Evolutionary conservation across 2,329 filamentous ascomycete species (phyloP), one percentile per base, ranked within the genome.

Genomic region (Herpotrichia juniperi): DNA sequence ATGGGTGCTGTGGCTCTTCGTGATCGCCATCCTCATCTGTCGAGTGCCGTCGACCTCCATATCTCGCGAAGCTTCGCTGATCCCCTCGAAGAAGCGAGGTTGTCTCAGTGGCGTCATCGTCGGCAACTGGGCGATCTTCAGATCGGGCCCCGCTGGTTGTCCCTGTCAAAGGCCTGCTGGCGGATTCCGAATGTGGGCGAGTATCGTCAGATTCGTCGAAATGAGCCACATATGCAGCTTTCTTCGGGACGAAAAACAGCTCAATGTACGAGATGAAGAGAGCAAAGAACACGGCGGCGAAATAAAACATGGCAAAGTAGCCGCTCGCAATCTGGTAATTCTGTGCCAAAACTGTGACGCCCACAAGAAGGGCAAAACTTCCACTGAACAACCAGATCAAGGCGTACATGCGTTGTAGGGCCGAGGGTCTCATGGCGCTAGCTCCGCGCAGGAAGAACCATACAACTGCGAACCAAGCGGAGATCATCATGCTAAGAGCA

Each of bases 401-500:
- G 45, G 85, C 82, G 71, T 94, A 97, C 4, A 87, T 83, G 17
- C 93, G 84, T 52, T 96, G 90, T 6, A 97, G 83, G 3, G 93
- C 93, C 16, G 90, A 94, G 1, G 94, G 93, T 12, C 93, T 84
- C 42, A 89, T 84, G 55, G 87, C 89, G 65, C 92, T 88, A 14
- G 91, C 89, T 2, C 90, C 87, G 16, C 88, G 84, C 63, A 91
- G 86, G 30, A 96, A 80, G 57, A 91, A 87, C 93, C 93, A 97
- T 40, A 91, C 87, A 17, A 87, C 73, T 53, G 89, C 87, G 66
- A 94, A 86, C 80, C 92, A 96, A 1, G 91, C 80, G 0, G 89
- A 89, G 0, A 93, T 68, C 77, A 92, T 89, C 87, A 96, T 96
- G 24, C 86, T 85, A 40, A 10, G 26, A 16, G 17, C 28, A 4